Conservation (phyloP, 768 basidiomycete species). For the Coprinellus aureogranulatus region DNA sequence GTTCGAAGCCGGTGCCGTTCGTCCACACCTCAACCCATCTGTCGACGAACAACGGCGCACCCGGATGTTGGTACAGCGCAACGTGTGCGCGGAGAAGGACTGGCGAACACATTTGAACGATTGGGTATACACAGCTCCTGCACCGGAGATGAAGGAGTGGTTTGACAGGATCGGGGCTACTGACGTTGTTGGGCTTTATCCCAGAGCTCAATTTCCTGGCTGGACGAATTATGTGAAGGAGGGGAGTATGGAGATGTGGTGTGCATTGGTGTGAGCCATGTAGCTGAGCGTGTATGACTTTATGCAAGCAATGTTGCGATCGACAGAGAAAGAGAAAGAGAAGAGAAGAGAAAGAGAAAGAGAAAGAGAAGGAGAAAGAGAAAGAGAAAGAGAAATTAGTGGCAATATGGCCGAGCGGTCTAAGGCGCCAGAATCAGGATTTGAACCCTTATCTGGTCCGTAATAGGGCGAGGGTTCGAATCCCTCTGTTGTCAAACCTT, state of each 20-base stretch:
- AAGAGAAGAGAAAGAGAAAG: too few species aligned
- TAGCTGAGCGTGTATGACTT: too few species aligned
- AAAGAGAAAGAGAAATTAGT: too few species aligned
- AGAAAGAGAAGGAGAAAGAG: too few species aligned
- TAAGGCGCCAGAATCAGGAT: slow-evolving; percentile 22
- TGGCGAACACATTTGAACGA: not conserved
- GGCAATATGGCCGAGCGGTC: slow-evolving; percentile 21
- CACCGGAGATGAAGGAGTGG: slow-evolving; percentile 2
- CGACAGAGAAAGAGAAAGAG: too few species aligned
- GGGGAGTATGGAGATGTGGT: not conserved
- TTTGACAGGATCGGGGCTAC: not conserved
- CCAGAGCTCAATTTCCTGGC: slow-evolving; percentile 83
- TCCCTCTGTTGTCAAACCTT: too few species aligned
- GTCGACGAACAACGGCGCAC: not conserved
- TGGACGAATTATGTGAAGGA: slow-evolving; percentile 46
- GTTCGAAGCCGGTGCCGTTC: slow-evolving; percentile 1
- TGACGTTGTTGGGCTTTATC: not conserved
- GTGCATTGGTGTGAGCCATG: not conserved
- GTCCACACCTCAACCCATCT: not conserved
- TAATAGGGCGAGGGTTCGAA: too few species aligned
- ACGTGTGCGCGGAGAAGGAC: not conserved
- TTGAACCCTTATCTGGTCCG: too few species aligned
- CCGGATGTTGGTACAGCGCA: not conserved
- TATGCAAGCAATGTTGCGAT: too few species aligned
- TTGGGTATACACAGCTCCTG: not conserved